Base-by-base conservation (phyloP, 129 eudicot species). In the Flaveria linearis region DNA sequence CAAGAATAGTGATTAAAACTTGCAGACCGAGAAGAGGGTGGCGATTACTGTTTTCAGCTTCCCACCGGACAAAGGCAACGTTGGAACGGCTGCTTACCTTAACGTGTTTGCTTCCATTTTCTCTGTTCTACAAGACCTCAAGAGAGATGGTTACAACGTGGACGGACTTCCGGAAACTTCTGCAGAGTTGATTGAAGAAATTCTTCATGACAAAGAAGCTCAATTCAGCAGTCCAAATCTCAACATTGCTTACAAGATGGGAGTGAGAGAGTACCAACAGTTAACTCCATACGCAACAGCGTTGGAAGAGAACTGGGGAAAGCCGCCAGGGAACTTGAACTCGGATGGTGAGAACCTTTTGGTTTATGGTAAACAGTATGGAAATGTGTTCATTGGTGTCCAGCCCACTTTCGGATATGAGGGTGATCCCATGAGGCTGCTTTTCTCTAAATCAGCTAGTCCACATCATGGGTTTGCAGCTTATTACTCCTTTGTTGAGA, bases 381-480 rank as follows among this genome's bases (percentile, higher is more conserved):
- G 99, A 73, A 91, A 95, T 45, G 83, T 95, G 28, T 95, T 95
- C 83, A 95, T 95, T n/a, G 99, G 99, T 5, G 96, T 95, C 58
- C 99, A 95, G 72, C 99, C 99, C n/a, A 95, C 99, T 2, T 95
- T 95, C 46, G 99, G 99, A 3, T 95, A 95, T 2, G 99, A 95
- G 25, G 99, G 99, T 14, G 99, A 95, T 73, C 99, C 97, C 3
- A 95, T 95, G 99, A 76, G 99, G 70, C 88, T 95, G 11, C 96
- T 95, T 43, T 95, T 95, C 88, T 95, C 97, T 3, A 95, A 95
- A 77, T 95, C 97, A 12, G 99, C 99, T 1, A 91, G 97, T 75
- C 99, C 99, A 4, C 99, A 95, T 79, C 99, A 95, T 18, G 99
- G 99, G 4, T 95, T 95, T 84, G 99, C 99, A 23, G 99, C 99